Evolutionary conservation across 2,329 filamentous ascomycete genomes (phyloP), one percentile per base, ranked within the genome.

Genomic region (Aquanectria penicillioides): DNA sequence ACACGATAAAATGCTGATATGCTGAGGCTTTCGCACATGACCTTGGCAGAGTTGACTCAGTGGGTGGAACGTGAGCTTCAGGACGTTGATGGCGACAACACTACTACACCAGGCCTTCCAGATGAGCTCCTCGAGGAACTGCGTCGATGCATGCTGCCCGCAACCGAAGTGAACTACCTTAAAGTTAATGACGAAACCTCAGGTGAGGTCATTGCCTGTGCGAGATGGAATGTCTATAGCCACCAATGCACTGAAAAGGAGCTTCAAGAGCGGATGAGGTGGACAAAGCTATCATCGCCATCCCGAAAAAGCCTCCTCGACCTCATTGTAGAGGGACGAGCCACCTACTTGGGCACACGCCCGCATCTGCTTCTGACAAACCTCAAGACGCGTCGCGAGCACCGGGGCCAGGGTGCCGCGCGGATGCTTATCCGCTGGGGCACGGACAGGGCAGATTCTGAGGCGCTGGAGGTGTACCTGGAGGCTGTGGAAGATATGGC

Each of bases 381-480:
- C n/a, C 38, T 43, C 28, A 43, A 43, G 38, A 43, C 38, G 15
- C 38, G 23, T 25, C 38, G 38, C 38, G 38, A 43, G 28, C 38
- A 23, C 23, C 38, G 23, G n/a, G 38, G 23, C 10, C 15, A 25
- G 23, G 23, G n/a, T n/a, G 38, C 38, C 13, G 38, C 38, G 22
- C 15, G 11, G 38, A 43, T 43, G 38, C n/a, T 43, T 13, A 15
- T 43, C 8, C 20, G 12, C 15, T 23, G 23, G 13, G 38, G 38
- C 9, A 25, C 23, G 2, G 23, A 17, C 23, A 22, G 23, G n/a
- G 38, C 38, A 1, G 38, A 43, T 5, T 10, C 9, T 11, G 38
- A 43, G 4, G 38, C 22, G 6, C 17, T 43, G n/a, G 38, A 43
- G 23, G 23, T 43, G 38, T 43, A 43, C 38, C 6, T 43, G n/a